phyloP scores from a whole-genome alignment of 768 basidiomycete genomes.

The Termitomyces sp. region DNA sequence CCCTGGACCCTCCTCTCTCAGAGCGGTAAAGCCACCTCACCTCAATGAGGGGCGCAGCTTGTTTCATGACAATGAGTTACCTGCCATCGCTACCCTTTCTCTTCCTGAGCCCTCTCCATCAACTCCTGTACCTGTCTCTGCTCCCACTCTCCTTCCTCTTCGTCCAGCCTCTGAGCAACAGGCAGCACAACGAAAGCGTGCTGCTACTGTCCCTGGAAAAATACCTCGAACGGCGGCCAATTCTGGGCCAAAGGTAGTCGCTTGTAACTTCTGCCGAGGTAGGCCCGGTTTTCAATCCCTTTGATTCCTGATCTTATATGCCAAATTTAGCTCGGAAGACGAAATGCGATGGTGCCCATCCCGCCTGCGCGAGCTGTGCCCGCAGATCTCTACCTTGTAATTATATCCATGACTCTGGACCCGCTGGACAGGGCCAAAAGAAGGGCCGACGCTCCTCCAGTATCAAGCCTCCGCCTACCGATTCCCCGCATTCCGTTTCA shows the following conservation, averaged over 20 bases:
- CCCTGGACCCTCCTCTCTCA: conserved; percentile 34
- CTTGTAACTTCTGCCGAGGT: conserved; percentile 90
- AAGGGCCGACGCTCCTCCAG: conserved; percentile 54
- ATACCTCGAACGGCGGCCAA: conserved; percentile 53
- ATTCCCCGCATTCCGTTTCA: conserved; percentile 46
- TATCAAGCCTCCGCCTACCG: conserved; percentile 38
- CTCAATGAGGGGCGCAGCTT: conserved; percentile 35
- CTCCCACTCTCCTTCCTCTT: conserved; percentile 59
- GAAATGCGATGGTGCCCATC: conserved; percentile 85
- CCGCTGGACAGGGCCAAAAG: conserved; percentile 33
- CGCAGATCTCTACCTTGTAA: conserved; percentile 74
- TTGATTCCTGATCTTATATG: background rate
- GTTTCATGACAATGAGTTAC: conserved; percentile 62
- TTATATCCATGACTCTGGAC: conserved; percentile 65
- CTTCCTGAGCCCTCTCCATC: conserved; percentile 54
- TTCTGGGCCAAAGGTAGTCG: conserved; percentile 82
- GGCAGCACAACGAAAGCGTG: conserved; percentile 64
- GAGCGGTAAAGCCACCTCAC: conserved; percentile 27
- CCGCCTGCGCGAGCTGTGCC: conserved; percentile 79
- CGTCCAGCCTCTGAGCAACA: conserved; percentile 66
- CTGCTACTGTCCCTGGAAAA: conserved; percentile 65
- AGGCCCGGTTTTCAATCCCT: conserved; percentile 2
- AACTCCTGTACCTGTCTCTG: conserved; percentile 55
- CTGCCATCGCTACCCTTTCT: conserved; percentile 69
- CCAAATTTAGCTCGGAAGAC: conserved; percentile 73